Evolutionary conservation across 371 early-diverging fungal genomes (phyloP), one percentile per base, ranked within the genome.

Genomic region (Haplosporangium sp.): DNA sequence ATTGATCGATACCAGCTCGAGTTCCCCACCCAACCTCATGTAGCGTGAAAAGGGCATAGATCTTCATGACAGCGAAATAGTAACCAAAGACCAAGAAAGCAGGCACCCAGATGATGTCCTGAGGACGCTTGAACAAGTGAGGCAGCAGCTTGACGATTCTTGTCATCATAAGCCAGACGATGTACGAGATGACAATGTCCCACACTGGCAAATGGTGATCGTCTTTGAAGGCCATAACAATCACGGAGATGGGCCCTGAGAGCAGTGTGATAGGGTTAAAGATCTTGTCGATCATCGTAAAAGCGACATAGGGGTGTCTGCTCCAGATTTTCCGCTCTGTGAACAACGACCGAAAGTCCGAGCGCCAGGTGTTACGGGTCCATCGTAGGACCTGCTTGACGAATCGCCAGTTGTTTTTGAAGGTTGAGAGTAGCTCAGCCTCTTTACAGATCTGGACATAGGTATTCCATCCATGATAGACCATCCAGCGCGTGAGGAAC

Each of bases 321-420:
- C 57, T 73, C 92, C 92, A 92, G 42, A 92, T 82, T 36, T 69
- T 73, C 1, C 90, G 82, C 65, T 92, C 92, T 12, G 80, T 83
- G 64, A 88, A 90, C 59, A 92, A 55, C 3, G 87, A 87, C 20
- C 89, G 80, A 45, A 89, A 86, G 71, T 92, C 92, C 14, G 89
- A 88, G n/a, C 92, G 83, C 92, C 92, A 92, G 23, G 91, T 92
- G 64, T 92, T 92, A 50, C 92, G 86, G 7, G 92, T 92, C 92
- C 91, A 92, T 29, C 92, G 82, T 12, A 90, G 72, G 1, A 92
- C 85, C 62, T 92, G 91, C 59, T 88, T 88, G 50, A 91, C 59
- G 67, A 92, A 92, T 21, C 89, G 74, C 90, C 91, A 92, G 60
- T 90, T 89, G 82, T 90, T 86, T 74, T 92, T 91, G 82, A 92